phyloP scores from a whole-genome alignment of 441 rosid species.

The Melastoma candidum region DNA sequence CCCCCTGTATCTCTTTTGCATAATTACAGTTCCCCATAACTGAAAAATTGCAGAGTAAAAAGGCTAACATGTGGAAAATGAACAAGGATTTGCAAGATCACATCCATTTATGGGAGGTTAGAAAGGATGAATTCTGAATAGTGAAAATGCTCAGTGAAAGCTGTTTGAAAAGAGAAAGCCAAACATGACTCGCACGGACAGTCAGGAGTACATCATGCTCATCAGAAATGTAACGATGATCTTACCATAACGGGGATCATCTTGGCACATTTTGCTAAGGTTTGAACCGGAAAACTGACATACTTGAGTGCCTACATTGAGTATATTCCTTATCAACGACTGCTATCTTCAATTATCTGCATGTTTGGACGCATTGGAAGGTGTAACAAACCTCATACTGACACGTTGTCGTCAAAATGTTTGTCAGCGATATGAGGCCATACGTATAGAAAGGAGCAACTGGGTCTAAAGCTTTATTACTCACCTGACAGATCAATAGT shows the following conservation, averaged over 20 bases:
- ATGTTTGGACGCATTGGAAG: background rate
- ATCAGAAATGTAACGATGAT: background rate
- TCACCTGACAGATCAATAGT: background rate
- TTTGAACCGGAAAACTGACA: slow-evolving; percentile 88
- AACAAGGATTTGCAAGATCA: no score
- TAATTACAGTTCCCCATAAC: slow-evolving; percentile 84
- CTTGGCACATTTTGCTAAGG: slow-evolving; percentile 86
- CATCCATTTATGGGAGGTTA: no score
- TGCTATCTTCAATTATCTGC: slow-evolving; percentile 3
- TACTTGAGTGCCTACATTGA: slow-evolving; percentile 74
- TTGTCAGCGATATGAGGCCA: slow-evolving; percentile 65
- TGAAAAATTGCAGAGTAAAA: slow-evolving; percentile 18
- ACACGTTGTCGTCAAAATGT: slow-evolving; percentile 87
- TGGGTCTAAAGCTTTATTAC: slow-evolving; percentile 65
- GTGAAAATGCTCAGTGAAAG: no score
- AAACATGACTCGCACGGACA: no score
- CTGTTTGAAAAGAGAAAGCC: no score
- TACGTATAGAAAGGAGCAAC: slow-evolving; percentile 91
- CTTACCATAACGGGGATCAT: slow-evolving; percentile 96
- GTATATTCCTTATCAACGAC: slow-evolving; percentile 2
- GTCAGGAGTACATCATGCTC: no score
- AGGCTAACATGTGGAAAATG: background rate
- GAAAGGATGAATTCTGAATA: no score
- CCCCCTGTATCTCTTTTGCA: slow-evolving; percentile 84
- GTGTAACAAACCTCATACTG: slow-evolving; percentile 71